Evolutionary conservation across 2,329 filamentous ascomycete genomes (phyloP).

Genomic region (Furcasterigmium sp.): DNA sequence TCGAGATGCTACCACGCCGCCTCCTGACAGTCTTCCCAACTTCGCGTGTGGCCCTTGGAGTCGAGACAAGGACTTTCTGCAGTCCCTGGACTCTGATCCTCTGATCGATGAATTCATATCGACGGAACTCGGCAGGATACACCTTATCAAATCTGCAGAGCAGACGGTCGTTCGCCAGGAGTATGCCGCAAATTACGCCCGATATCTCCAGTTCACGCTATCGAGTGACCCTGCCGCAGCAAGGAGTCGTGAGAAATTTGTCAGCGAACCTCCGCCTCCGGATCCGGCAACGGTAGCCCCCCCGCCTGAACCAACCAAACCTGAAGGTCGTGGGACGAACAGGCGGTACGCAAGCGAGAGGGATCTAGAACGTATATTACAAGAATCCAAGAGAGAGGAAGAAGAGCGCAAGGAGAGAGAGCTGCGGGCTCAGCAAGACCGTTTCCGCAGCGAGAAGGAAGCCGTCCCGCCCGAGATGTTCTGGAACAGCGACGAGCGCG

Average conservation of each 20-base stretch:
- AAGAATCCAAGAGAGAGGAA: slow-evolving; percentile 66
- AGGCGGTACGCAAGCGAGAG: slow-evolving; percentile 65
- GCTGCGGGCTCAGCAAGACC: slow-evolving; percentile 57
- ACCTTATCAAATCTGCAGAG: slow-evolving; percentile 26
- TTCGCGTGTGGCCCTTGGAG: slow-evolving; percentile 42
- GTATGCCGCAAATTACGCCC: slow-evolving; percentile 43
- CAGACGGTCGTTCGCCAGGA: slow-evolving; percentile 32
- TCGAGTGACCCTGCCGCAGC: slow-evolving; percentile 50
- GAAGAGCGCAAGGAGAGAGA: slow-evolving; percentile 67
- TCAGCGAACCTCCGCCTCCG: slow-evolving; percentile 27
- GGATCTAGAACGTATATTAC: slow-evolving; percentile 65
- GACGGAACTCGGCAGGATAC: slow-evolving; percentile 36
- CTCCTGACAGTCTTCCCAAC: slow-evolving; percentile 46
- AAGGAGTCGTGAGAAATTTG: slow-evolving; percentile 51
- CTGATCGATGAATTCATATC: slow-evolving; percentile 40
- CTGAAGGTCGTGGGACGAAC: slow-evolving; percentile 48
- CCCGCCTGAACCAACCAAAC: slow-evolving; percentile 28
- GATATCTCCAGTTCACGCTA: slow-evolving; percentile 50
- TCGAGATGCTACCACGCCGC: slow-evolving; percentile 49
- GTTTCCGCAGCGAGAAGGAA: slow-evolving; percentile 71
- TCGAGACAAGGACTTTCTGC: slow-evolving; percentile 38
- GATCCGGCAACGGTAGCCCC: slow-evolving; percentile 25
- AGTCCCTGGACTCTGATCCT: slow-evolving; percentile 32
- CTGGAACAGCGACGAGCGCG: slow-evolving; percentile 54
- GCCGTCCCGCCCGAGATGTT: slow-evolving; percentile 69